phyloP scores from a whole-genome alignment of 2,329 filamentous ascomycete genomes.

The Nemania sp. region DNA sequence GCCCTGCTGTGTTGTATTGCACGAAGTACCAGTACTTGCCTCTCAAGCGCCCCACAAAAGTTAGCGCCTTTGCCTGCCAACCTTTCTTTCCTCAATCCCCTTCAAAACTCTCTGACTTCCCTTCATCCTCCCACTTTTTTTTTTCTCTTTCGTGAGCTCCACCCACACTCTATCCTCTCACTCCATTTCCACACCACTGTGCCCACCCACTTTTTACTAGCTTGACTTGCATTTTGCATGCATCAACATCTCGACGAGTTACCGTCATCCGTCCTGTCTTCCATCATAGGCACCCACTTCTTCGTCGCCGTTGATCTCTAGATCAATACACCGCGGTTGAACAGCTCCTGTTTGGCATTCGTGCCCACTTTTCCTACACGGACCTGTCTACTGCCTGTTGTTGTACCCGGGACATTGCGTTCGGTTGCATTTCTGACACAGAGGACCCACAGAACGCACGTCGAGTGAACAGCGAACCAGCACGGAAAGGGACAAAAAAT shows the following conservation, averaged over 20 bases:
- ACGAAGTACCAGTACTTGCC: conserved; percentile 18
- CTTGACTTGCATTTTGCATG: conserved; percentile 42
- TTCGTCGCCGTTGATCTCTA: conserved; percentile 32
- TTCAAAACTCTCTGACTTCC: conserved; percentile 11
- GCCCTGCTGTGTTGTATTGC: background rate
- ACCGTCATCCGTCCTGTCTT: conserved; percentile 36
- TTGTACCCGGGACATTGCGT: conserved; percentile 33
- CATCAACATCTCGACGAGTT: conserved; percentile 40
- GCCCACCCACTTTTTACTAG: conserved; percentile 34
- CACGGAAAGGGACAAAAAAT: conserved; percentile 24
- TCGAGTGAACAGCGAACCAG: conserved; percentile 28
- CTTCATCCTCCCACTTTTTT: conserved; percentile 25
- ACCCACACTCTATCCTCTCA: conserved; percentile 24
- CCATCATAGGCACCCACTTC: conserved; percentile 36
- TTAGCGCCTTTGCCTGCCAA: conserved; percentile 24
- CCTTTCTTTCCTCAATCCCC: conserved; percentile 10
- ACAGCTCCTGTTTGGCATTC: conserved; percentile 38
- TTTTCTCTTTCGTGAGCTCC: conserved; percentile 23
- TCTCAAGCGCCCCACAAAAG: conserved; percentile 1
- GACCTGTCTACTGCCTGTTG: conserved; percentile 19
- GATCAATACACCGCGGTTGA: conserved; percentile 31
- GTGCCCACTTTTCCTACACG: conserved; percentile 37
- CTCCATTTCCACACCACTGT: conserved; percentile 17
- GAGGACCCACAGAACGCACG: conserved; percentile 35
- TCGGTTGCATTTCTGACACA: conserved; percentile 35